Conservation (phyloP, 2,329 filamentous ascomycete genomes). For the Colletotrichum gloeosporioides region DNA sequence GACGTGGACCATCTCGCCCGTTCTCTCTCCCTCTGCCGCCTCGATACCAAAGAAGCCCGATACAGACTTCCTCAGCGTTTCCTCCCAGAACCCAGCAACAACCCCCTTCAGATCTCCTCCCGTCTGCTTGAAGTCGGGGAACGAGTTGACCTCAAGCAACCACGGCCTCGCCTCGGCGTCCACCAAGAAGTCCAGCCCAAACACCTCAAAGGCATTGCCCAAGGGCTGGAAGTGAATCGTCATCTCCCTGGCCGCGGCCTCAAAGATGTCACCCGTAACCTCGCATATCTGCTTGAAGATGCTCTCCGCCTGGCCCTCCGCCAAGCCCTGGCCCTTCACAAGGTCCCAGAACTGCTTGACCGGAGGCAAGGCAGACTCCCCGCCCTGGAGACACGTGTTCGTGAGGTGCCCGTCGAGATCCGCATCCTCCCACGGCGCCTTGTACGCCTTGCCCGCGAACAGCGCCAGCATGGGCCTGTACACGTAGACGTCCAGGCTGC, state of each 20-base stretch:
- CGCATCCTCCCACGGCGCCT: slow-evolving; percentile 60
- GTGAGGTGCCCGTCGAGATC: slow-evolving; percentile 81
- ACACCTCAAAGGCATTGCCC: slow-evolving; percentile 89
- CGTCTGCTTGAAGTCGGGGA: slow-evolving; percentile 94
- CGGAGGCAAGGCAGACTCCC: slow-evolving; percentile 54
- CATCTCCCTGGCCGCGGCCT: slow-evolving; percentile 84
- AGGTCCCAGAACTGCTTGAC: slow-evolving; percentile 81
- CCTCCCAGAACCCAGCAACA: slow-evolving; percentile 78
- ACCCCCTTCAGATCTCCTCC: slow-evolving; percentile 75
- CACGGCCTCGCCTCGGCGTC: slow-evolving; percentile 69
- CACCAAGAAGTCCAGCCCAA: slow-evolving; percentile 89
- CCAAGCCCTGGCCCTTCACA: slow-evolving; percentile 24
- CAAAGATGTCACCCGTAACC: slow-evolving; percentile 80
- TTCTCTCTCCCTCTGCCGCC: slow-evolving; percentile 23
- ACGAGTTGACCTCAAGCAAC: slow-evolving; percentile 93
- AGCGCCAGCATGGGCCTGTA: slow-evolving; percentile 92
- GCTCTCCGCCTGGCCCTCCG: slow-evolving; percentile 54
- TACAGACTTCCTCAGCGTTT: slow-evolving; percentile 72
- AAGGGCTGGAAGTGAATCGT: slow-evolving; percentile 90
- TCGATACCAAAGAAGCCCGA: slow-evolving; percentile 66
- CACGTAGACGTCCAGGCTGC: slow-evolving; percentile 81
- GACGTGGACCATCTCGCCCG: slow-evolving; percentile 55
- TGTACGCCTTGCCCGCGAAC: slow-evolving; percentile 80
- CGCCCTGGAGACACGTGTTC: slow-evolving; percentile 89
- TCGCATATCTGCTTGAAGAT: slow-evolving; percentile 77